Conservation (phyloP, 2,329 filamentous ascomycete genomes). For the Fusarium lateritium region DNA sequence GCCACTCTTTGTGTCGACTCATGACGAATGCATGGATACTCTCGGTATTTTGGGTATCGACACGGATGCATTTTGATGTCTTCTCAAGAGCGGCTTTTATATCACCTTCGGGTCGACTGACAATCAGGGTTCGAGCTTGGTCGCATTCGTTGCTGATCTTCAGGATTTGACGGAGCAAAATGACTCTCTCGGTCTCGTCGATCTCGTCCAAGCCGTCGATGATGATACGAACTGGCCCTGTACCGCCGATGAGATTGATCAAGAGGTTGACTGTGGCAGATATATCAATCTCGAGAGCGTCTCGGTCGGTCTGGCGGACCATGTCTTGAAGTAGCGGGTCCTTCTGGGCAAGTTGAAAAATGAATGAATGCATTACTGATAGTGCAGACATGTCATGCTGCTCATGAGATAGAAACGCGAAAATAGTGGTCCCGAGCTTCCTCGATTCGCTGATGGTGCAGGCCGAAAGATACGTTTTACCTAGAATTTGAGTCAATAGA, state of each 20-base stretch:
- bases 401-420: background rate
- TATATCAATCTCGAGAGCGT: background rate
- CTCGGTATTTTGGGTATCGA: background rate
- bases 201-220: background rate
- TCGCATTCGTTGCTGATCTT: background rate
- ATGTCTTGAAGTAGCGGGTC: background rate
- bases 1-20: background rate
- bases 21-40: background rate
- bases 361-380: background rate
- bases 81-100: background rate
- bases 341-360: background rate
- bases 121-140: background rate
- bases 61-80: background rate
- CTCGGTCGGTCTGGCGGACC: background rate
- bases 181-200: background rate
- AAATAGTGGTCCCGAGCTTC: background rate
- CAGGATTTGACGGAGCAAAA: background rate
- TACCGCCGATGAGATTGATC: background rate
- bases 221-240: background rate
- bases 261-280: background rate
- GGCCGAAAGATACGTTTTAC: background rate
- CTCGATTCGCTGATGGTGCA: background rate
- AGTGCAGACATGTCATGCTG: background rate
- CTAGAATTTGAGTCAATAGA: background rate
- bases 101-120: background rate